These are phyloP conservation scores for Russula sp. DNA, from an alignment of 768 basidiomycete species.

Conservation along the genomic window DNA sequence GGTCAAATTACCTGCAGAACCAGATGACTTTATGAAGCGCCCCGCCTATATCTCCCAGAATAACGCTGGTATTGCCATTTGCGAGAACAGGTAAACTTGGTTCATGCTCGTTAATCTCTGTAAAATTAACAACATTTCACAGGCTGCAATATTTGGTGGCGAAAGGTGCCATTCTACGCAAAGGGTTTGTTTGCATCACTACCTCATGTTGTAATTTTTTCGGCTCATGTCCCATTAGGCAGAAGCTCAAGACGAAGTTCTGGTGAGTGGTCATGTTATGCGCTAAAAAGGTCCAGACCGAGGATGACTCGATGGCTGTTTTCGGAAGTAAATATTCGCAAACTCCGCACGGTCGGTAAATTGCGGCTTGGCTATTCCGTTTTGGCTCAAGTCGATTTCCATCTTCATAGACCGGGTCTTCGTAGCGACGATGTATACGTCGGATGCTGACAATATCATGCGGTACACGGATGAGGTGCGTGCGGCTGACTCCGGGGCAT, in stretches of 20 bases:
- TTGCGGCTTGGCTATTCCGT: slow-evolving; percentile 12
- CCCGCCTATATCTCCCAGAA: slow-evolving; percentile 79
- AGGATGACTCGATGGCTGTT: slow-evolving; percentile 6
- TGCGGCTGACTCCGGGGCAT: not conserved
- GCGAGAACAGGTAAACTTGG: slow-evolving; percentile 63
- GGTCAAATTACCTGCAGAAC: slow-evolving; percentile 86
- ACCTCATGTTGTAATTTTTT: slow-evolving; percentile 1
- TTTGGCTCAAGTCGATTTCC: not conserved
- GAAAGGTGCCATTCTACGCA: slow-evolving; percentile 80
- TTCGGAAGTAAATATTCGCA: slow-evolving; percentile 63
- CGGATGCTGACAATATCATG: slow-evolving; percentile 67
- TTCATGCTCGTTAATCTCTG: not conserved
- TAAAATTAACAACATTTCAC: slow-evolving; percentile 25
- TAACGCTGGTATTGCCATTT: slow-evolving; percentile 67
- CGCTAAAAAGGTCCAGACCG: not conserved
- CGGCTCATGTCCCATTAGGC: slow-evolving; percentile 39
- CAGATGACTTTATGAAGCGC: slow-evolving; percentile 76
- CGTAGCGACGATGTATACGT: slow-evolving; percentile 75
- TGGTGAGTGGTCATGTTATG: slow-evolving; percentile 44
- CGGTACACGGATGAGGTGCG: slow-evolving; percentile 74
- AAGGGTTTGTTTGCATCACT: slow-evolving; percentile 50
- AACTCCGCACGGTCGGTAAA: slow-evolving; percentile 38
- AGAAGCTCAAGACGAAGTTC: slow-evolving; percentile 74
- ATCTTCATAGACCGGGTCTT: slow-evolving; percentile 57
- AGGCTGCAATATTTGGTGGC: slow-evolving; percentile 83